These are phyloP conservation scores for Monosporozyma solicola DNA, from an alignment of 805 yeast species.

Conservation along the genomic window DNA sequence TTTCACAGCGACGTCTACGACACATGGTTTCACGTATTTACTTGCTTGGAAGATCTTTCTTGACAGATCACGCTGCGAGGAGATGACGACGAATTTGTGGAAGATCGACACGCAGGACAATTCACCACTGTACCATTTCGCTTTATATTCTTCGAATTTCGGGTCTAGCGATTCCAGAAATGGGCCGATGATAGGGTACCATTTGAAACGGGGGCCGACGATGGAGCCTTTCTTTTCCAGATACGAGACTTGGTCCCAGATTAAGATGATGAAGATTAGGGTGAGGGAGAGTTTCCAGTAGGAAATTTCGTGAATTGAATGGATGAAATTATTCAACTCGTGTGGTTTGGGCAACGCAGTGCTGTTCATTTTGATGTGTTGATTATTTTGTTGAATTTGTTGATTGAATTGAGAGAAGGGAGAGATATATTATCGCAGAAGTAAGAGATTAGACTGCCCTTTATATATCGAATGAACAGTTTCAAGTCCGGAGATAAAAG, in stretches of 20 bases:
- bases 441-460: background rate
- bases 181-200: slow-evolving; percentile 96
- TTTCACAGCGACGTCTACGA: slow-evolving; percentile 93
- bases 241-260: slow-evolving; percentile 72
- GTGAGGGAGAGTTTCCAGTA: slow-evolving; percentile 49
- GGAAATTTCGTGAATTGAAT: slow-evolving; percentile 27
- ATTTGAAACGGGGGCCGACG: slow-evolving; percentile 80
- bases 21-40: slow-evolving; percentile 89
- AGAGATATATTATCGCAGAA: too few species aligned
- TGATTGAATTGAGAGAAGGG: too few species aligned
- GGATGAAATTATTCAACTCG: slow-evolving; percentile 2
- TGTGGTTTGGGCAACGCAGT: background rate
- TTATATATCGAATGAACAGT: background rate
- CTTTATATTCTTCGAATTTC: slow-evolving; percentile 84
- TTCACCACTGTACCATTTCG: slow-evolving; percentile 93
- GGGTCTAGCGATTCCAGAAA: slow-evolving; percentile 92
- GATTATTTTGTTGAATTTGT: too few species aligned
- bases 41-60: slow-evolving; percentile 83
- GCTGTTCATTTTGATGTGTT: background rate
- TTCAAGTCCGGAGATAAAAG: background rate
- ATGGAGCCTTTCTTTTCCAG: slow-evolving; percentile 74
- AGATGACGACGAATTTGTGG: slow-evolving; percentile 95
- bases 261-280: slow-evolving; percentile 38
- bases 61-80: slow-evolving; percentile 78
- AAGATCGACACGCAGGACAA: slow-evolving; percentile 94